These are phyloP conservation scores for Fusarium sp. DNA, from an alignment of 2,329 filamentous ascomycete species.

Conservation along the genomic window DNA sequence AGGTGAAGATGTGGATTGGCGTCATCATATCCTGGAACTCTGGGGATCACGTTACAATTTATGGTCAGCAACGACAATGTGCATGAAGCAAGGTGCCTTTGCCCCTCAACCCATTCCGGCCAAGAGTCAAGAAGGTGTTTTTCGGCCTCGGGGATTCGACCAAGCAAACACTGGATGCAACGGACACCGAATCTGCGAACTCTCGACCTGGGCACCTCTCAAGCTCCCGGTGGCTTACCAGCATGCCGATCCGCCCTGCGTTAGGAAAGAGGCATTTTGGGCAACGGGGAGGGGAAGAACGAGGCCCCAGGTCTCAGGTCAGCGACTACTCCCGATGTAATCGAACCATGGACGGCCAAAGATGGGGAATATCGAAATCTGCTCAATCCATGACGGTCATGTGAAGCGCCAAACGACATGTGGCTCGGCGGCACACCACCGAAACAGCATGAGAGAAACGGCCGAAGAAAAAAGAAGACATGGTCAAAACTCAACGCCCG, in stretches of 20 bases:
- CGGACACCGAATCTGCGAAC: constrained; percentile 22
- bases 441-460: constrained; percentile 4
- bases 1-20: constrained; percentile 30
- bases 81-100: constrained; percentile 8
- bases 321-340: constrained; percentile 30
- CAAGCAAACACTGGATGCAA: constrained; percentile 17
- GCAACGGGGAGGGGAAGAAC: constrained; percentile 2
- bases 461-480: neutral
- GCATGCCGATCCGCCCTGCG: constrained; percentile 24
- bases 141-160: constrained; percentile 31
- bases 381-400: constrained; percentile 24
- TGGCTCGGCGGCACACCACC: constrained; percentile 39
- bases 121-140: constrained; percentile 9
- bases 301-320: neutral
- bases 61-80: constrained; percentile 36
- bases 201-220: neutral
- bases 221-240: constrained; percentile 16
- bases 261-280: constrained; percentile 10
- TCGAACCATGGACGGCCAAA: constrained; percentile 32
- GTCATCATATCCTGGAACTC: constrained; percentile 26
- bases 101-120: constrained; percentile 32
- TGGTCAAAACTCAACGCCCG: neutral
- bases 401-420: constrained; percentile 18
- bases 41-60: constrained; percentile 46
- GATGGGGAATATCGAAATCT: constrained; percentile 2